Evolutionary conservation across 2,329 filamentous ascomycete species (phyloP), one percentile per base, ranked within the genome.

Genomic region (Kalmusia sp.): DNA sequence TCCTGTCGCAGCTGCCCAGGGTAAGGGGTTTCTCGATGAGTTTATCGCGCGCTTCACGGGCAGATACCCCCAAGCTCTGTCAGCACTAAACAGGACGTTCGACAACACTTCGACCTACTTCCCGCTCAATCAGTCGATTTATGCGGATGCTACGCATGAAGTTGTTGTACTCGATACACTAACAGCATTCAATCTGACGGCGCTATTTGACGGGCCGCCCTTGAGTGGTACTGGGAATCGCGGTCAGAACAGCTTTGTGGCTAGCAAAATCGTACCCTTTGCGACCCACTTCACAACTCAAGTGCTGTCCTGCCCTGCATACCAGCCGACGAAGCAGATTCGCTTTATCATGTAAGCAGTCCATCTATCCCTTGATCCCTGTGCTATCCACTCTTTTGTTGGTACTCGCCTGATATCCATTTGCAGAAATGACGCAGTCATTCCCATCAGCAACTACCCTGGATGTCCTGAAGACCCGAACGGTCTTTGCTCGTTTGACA

Each of bases 121-220:
- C 58, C 76, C 76, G 1, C 70, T 79, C 7, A 70, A 75, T 50
- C 76, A 79, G 58, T 75, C 72, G 35, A 77, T 79, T 49, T 78
- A 78, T 43, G 67, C 67, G 1, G 68, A 71, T 55, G 76, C 77
- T 12, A 79, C 76, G 5, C 77, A 79, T 55, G 76, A 79, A 57
- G 76, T 78, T 2, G 67, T 70, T 12, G 64, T 71, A 2, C 60
- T 71, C 4, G 68, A 71, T 39, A 55, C 57, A 5, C 62, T 71
- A 0, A 64, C 53, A 2, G 68, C 65, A 1, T 70, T 71, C 37
- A 71, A 71, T 31, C 27, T 71, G n/a, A 69, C 65, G 0, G 67
- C 68, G 1, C 37, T 71, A 27, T 71, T 71, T 38, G 56, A 61
- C 5, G 68, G 68, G 1, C 59, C 62, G 3, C 64, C 67, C 0